Evolutionary conservation across 2,329 filamentous ascomycete species (phyloP).

Genomic region (Magnaporthiopsis incrustans): DNA sequence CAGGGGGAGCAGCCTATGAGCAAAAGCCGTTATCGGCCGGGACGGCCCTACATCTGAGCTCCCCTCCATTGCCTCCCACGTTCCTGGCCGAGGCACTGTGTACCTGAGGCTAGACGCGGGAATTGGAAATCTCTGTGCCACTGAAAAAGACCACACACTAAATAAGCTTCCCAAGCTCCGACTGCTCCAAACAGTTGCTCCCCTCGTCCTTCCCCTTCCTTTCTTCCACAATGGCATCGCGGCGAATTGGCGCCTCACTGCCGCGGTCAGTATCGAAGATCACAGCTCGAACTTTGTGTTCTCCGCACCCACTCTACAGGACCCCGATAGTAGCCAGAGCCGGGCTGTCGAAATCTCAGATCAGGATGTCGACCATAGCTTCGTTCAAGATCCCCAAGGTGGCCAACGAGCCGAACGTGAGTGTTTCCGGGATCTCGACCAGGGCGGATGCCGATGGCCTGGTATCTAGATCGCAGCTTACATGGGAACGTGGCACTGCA

Average conservation of each 20-base stretch:
- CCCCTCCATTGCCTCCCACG: neutral
- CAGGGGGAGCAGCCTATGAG: neutral
- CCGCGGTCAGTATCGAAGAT: neutral
- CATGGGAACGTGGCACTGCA: slow-evolving; percentile 27
- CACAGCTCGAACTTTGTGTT: neutral
- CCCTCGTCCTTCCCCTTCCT: neutral
- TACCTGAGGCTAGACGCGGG: neutral
- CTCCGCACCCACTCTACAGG: slow-evolving; percentile 1
- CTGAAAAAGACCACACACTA: neutral
- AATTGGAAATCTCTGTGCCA: neutral
- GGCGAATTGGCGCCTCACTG: slow-evolving; percentile 9
- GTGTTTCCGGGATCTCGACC: slow-evolving; percentile 24
- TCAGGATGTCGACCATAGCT: slow-evolving; percentile 54
- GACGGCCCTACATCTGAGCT: too few species aligned
- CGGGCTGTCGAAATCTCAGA: slow-evolving; percentile 9
- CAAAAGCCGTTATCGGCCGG: neutral
- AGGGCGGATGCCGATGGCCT: slow-evolving; percentile 7
- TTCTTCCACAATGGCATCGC: slow-evolving; percentile 12
- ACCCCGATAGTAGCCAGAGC: neutral
- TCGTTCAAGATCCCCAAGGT: slow-evolving; percentile 83
- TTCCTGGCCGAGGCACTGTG: neutral
- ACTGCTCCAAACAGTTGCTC: neutral
- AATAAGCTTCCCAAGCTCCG: neutral
- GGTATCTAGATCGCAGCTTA: slow-evolving; percentile 1
- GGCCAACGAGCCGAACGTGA: slow-evolving; percentile 90